These are phyloP conservation scores for Cnidoscolus chayamansa DNA, from an alignment of 441 rosid species.

Conservation along the genomic window DNA sequence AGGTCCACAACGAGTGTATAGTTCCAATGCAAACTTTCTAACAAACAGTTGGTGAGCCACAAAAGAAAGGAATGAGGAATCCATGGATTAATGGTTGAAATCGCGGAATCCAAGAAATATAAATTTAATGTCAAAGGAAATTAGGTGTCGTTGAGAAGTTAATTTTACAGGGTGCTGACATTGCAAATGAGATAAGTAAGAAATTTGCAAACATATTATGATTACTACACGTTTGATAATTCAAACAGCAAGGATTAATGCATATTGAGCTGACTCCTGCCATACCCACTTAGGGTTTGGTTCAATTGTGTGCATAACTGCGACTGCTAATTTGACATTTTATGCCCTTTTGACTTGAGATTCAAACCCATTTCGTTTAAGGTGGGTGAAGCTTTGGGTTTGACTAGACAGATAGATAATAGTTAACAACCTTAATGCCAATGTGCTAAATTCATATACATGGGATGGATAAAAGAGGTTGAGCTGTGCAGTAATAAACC, in stretches of 20 bases:
- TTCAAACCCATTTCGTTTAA: not conserved
- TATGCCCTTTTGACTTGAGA: not conserved
- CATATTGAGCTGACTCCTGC: conserved; percentile 25
- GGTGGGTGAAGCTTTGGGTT: conserved; percentile 18
- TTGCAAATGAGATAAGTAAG: conserved; percentile 15
- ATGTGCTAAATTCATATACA: not conserved
- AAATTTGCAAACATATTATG: not conserved
- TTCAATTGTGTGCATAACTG: conserved; percentile 3
- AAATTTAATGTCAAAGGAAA: conserved; percentile 32
- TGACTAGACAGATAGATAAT: conserved; percentile 10
- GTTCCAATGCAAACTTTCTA: too few relatives aligned
- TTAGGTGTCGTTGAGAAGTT: conserved; percentile 41
- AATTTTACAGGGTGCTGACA: not conserved
- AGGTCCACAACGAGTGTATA: too few relatives aligned
- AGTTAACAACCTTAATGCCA: not conserved
- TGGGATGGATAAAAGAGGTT: not conserved
- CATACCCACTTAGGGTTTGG: conserved; percentile 27
- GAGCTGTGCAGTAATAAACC: too few relatives aligned
- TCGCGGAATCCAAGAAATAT: not conserved
- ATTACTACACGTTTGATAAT: not conserved
- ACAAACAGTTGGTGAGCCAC: too few relatives aligned
- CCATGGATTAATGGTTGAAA: too few relatives aligned
- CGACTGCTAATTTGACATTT: conserved; percentile 7
- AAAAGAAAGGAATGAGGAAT: too few relatives aligned
- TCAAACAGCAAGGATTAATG: conserved; percentile 14